Evolutionary conservation across 1,139 yeast genomes (phyloP).

Genomic region (Yamadazyma jaroonii): DNA sequence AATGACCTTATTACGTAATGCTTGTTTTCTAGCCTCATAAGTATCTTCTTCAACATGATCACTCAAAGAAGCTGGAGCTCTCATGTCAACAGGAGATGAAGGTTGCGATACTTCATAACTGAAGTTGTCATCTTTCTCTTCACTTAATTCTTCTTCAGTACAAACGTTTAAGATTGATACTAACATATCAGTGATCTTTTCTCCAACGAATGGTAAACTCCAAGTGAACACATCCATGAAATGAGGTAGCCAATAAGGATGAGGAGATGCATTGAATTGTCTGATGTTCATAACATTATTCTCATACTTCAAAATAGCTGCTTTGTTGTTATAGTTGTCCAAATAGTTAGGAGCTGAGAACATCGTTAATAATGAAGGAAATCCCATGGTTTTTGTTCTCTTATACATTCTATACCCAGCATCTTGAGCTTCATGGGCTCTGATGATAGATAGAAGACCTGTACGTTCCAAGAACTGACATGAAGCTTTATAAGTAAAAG

Average conservation of each 20-base stretch:
- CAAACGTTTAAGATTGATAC: conserved; percentile 89
- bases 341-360: conserved; percentile 96
- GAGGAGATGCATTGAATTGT: conserved; percentile 90
- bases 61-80: conserved; percentile 3
- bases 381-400: conserved; percentile 82
- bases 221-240: conserved; percentile 97
- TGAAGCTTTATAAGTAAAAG: conserved; percentile 82
- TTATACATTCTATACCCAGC: conserved; percentile 96
- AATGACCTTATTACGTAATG: conserved; percentile 81
- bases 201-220: conserved; percentile 99
- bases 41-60: conserved; percentile 14
- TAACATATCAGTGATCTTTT: conserved; percentile 89
- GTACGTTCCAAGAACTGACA: conserved; percentile 80
- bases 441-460: conserved; percentile 74
- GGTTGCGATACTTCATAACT: conserved; percentile 12
- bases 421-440: conserved; percentile 98
- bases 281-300: conserved; percentile 92
- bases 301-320: conserved; percentile 90
- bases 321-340: conserved; percentile 92
- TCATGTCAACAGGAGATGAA: conserved; percentile 14
- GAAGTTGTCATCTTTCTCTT: conserved; percentile 48
- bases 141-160: conserved; percentile 91
- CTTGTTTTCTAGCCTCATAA: conserved; percentile 51
- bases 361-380: conserved; percentile 87
- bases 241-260: conserved; percentile 96